Percentiles rank a stretch among this genome's conserved stretches.
These are phyloP conservation scores for Cokeromyces recurvatus DNA, from an alignment of 371 early-diverging fungal genomes.

Conservation along the genomic window DNA sequence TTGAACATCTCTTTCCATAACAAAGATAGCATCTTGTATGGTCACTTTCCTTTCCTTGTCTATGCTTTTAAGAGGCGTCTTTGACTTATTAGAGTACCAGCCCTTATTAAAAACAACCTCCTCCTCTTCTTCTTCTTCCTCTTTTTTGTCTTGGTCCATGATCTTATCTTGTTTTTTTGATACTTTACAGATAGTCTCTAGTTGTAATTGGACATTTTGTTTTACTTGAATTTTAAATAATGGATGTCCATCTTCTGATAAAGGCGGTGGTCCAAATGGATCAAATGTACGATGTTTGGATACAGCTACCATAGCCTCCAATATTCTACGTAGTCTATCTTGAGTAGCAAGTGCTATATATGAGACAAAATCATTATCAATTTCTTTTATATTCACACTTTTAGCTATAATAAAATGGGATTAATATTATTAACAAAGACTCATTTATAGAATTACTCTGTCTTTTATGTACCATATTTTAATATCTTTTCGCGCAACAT, in stretches of 20 bases:
- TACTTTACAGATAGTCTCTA: conserved; percentile 65
- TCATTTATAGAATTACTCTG: background rate
- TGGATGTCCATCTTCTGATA: conserved; percentile 49
- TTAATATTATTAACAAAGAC: too few relatives aligned
- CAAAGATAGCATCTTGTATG: conserved; percentile 69
- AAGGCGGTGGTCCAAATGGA: conserved; percentile 55
- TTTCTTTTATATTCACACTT: conserved; percentile 33
- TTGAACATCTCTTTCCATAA: conserved; percentile 66
- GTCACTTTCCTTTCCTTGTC: conserved; percentile 44
- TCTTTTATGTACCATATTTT: conserved; percentile 32
- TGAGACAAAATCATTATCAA: conserved; percentile 64
- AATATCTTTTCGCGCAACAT: conserved; percentile 37
- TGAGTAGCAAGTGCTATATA: conserved; percentile 72
- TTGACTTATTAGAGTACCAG: conserved; percentile 16
- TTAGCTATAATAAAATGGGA: conserved; percentile 26
- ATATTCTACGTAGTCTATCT: conserved; percentile 58
- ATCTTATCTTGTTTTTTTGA: conserved; percentile 56
- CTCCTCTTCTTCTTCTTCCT: conserved; percentile 34
- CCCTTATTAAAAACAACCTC: background rate
- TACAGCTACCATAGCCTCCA: conserved; percentile 66
- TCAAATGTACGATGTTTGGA: conserved; percentile 72
- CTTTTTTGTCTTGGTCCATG: conserved; percentile 34
- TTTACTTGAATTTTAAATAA: conserved; percentile 62
- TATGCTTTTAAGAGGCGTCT: background rate
- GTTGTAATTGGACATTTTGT: conserved; percentile 65